Evolutionary conservation across 352 stramenopile species (phyloP), one percentile per base, ranked within the genome.

Genomic region (Globisporangium solare): DNA sequence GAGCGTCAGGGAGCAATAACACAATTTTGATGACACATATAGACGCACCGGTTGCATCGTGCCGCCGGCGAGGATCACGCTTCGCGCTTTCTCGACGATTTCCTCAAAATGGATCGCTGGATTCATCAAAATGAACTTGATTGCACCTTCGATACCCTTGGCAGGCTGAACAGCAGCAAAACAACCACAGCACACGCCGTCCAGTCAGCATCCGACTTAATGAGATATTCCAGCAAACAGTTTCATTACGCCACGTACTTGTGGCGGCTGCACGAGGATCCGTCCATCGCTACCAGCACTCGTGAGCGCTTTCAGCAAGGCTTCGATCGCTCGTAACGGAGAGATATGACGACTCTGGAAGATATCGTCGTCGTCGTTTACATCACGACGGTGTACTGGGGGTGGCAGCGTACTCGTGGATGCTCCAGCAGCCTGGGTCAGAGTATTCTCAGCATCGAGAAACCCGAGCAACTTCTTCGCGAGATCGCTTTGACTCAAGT

Each of bases 101-200:
- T 98, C 82, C 54, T 96, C 66, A 48, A 99, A 98, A 47, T 98
- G 87, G 6, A 85, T 80, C 0, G 83, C 85, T 13, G 96, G 96
- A 69, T 99, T 97, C 8, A 99, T 74, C 58, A 99, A 70, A 24
- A 99, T 83, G 70, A 98, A 99, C 56, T 95, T 95, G 35, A 99
- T 79, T 14, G 67, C 56, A 0, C 69, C 73, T 68, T 89, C 76
- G 17, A 75, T 64, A 5, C 70, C 68, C 57, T 79, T 80, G 2
- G 51, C 68, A 31, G 64, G 58, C 77, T 90, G 53, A 2, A 40
- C 15, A 6, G 14, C 48, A 68, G 15, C 24, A 66, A 13, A 13
- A 53, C 22, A 49, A 40, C 3, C 55, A 61, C 47, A 20, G 24
- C 24, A 40, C 32, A 54, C n/a, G n/a, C n/a, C n/a, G n/a, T 66